A percentile compares a stretch with the other conserved stretches of the same genome.
Evolutionary conservation across 257 asterid species (phyloP).

Genomic region (Primulina eburnea): DNA sequence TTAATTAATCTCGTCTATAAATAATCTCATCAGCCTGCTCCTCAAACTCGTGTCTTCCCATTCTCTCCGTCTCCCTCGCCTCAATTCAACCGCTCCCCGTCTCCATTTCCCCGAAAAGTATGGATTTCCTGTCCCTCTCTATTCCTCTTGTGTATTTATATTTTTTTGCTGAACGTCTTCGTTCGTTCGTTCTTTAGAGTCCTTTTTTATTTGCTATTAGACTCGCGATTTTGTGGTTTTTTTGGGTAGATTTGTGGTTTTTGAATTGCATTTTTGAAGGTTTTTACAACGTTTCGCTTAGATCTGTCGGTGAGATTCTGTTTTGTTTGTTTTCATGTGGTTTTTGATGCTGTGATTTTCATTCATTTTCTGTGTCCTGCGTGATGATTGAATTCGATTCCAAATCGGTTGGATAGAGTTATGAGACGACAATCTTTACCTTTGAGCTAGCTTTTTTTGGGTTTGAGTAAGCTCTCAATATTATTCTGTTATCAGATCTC

Average conservation of each 20-base stretch:
- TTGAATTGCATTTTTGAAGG: background rate
- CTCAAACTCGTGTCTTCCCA: conserved; percentile 36
- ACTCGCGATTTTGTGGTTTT: background rate
- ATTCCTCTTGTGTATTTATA: background rate
- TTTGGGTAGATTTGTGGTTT: background rate
- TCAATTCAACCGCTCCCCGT: background rate
- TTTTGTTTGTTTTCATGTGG: background rate
- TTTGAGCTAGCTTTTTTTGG: too few relatives aligned
- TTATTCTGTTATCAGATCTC: too few relatives aligned
- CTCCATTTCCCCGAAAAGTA: conserved; percentile 22
- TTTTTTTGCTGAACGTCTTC: background rate
- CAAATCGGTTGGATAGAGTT: too few relatives aligned
- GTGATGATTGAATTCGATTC: background rate
- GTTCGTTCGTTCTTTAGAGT: background rate
- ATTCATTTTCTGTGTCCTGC: background rate
- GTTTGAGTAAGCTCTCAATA: too few relatives aligned
- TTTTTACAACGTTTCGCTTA: background rate
- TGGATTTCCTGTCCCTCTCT: conserved; percentile 13
- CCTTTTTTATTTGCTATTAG: background rate
- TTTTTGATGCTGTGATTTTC: background rate
- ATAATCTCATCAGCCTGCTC: conserved; percentile 4
- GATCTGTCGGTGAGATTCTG: conserved; percentile 22
- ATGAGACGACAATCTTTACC: too few relatives aligned
- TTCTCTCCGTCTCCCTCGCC: conserved; percentile 19
- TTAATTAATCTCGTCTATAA: conserved; percentile 9